Evolutionary conservation across 1,284 basidiomycete species (phyloP), one percentile per base, ranked within the genome.

Genomic region (Sporisorium exsertum): DNA sequence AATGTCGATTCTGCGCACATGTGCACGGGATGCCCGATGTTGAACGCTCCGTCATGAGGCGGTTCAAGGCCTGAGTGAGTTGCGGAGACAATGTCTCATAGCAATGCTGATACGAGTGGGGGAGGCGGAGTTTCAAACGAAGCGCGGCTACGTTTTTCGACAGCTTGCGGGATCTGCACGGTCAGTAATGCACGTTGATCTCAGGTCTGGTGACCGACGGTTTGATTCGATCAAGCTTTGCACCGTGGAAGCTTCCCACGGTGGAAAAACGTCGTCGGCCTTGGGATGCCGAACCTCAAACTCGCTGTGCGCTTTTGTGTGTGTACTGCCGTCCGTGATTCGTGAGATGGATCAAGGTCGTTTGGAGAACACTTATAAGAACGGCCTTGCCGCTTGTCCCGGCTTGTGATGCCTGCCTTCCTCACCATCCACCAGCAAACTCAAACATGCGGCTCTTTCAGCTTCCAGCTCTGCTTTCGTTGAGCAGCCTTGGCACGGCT

Each of bases 121-220:
- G 7, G 7, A 32, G 13, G 57, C 57, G 57, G 57, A 58, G 57
- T 58, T 50, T 29, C n/a, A 58, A 47, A 13, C n/a, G 15, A n/a
- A 12, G 47, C 16, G 26, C 26, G 47, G 27, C 47, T 49, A 35
- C 35, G 8, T 5, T 58, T 24, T 52, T 51, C 22, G 49, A 59
- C 58, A 58, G 56, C 4, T 51, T 35, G 56, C 24, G 3, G n/a
- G 49, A 43, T 43, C 24, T 37, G 35, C 35, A 15, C 35, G 35
- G 7, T 37, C 8, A 37, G 3, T 37, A 37, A 37, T 37, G 35
- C 42, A 51, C 49, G 35, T 35, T 52, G 47, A 59, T n/a, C 32
- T 33, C 16, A 29, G 40, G 42, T 18, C 24, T 40, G 35, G 53
- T 40, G 26, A 24, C 33, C 47, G 16, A 5, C 32, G 27, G 9